Base-by-base conservation (phyloP, 495 filamentous ascomycete genomes). In the Podospora conica region DNA sequence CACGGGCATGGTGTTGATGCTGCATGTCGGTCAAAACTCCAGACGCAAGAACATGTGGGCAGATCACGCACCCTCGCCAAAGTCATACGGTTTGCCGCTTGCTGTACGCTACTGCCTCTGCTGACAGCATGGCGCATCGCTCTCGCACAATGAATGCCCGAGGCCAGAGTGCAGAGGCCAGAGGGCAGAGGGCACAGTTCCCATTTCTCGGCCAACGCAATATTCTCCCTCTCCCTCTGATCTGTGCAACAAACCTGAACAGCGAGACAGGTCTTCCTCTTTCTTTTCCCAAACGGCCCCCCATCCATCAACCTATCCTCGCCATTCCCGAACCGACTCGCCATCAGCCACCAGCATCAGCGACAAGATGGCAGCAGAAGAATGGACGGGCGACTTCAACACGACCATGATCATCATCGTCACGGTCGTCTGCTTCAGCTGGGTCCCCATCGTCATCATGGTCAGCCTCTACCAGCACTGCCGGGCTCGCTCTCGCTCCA, bases 351-450 rank as follows among this genome's bases (percentile, higher is more conserved):
- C 22, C 31, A 25, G 60, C 1, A 9, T 12, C 66, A 33, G 27
- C 58, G 20, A 15, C 71, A 69, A 64, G 15, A 73, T 71, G 69
- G 60, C 53, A 1, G 53, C 33, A 1, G 63, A 33, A 27, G 66
- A 55, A 2, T 66, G 62, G 64, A 20, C 68, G 20, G 62, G 60
- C 53, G 56, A 69, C 31, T 23, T 53, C 11, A 67, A 48, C 11
- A 27, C 27, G 1, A 64, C 57, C 24, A 63, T 71, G 10, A 23
- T 73, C 27, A 20, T 60, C 25, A 73, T 73, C 54, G 58, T 55
- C 48, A 4, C 60, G 15, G 33, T 66, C n/a, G 22, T 69, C 9
- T 67, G 69, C 56, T 68, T 71, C n/a, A 53, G 58, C 28, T 73
- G 69, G 63, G n/a, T 71, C 21, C 65, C 69, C n/a, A 15, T 73